These are phyloP conservation scores for Leccinellum albellum DNA, from an alignment of 768 basidiomycete genomes.

Conservation along the genomic window DNA sequence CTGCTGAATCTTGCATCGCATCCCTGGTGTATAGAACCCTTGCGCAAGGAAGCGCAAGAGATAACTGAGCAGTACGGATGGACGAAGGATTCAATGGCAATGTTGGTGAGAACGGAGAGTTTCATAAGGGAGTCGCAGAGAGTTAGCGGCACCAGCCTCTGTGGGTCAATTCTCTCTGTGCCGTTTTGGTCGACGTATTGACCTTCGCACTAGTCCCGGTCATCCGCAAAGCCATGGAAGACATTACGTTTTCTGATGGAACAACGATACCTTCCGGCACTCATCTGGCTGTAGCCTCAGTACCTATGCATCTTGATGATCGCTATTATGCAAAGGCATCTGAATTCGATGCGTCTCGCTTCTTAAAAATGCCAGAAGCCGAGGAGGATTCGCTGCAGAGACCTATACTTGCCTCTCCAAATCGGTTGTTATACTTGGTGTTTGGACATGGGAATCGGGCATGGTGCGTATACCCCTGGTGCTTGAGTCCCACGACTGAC, in stretches of 20 bases:
- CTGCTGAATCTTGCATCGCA: constrained; percentile 38
- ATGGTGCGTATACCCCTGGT: constrained; percentile 26
- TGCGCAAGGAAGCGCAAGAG: constrained; percentile 39
- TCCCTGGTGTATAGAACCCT: constrained; percentile 36
- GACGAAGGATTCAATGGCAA: constrained; percentile 31
- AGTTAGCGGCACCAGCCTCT: constrained; percentile 30
- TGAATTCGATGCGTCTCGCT: constrained; percentile 41
- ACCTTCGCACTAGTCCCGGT: constrained; percentile 25
- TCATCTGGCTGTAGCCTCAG: constrained; percentile 30
- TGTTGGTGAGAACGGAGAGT: constrained; percentile 39
- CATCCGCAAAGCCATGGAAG: constrained; percentile 33
- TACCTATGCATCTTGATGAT: constrained; percentile 38
- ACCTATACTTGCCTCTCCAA: constrained; percentile 30
- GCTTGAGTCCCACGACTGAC: constrained; percentile 4
- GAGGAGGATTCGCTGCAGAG: constrained; percentile 22
- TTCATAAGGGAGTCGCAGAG: constrained; percentile 43
- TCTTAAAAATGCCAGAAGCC: constrained; percentile 26
- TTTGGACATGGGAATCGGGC: constrained; percentile 35
- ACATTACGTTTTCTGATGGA: constrained; percentile 33
- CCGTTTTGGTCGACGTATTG: neutral
- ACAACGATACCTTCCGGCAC: constrained; percentile 38
- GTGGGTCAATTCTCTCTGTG: constrained; percentile 20
- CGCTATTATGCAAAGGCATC: constrained; percentile 40
- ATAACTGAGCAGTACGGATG: constrained; percentile 32
- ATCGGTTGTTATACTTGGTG: constrained; percentile 32